These are phyloP conservation scores for Camellia sinensis DNA, from an alignment of 148 eudicot genomes.

Conservation along the genomic window DNA sequence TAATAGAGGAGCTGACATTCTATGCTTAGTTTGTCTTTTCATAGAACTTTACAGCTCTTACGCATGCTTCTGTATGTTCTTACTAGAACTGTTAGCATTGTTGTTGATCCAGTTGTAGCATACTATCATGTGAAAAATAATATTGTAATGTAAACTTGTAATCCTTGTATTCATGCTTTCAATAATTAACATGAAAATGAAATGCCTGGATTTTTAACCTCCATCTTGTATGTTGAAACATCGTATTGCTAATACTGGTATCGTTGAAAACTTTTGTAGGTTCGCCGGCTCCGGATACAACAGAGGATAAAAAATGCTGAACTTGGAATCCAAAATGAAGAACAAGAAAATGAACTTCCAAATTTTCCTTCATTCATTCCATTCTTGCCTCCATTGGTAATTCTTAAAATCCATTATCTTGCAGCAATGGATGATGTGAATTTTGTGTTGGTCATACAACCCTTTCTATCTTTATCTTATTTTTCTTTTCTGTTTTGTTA, in stretches of 20 bases:
- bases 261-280: slow-evolving; percentile 38
- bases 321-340: slow-evolving; percentile 62
- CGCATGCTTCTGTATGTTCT: background rate
- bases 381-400: slow-evolving; percentile 91
- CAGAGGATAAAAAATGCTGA: slow-evolving; percentile 82
- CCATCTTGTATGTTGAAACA: background rate
- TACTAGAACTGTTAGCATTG: background rate
- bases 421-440: background rate
- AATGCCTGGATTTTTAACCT: background rate
- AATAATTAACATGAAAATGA: background rate
- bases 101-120: background rate
- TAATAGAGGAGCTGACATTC: background rate
- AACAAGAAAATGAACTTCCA: slow-evolving; percentile 82
- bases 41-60: background rate
- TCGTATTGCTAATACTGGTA: background rate
- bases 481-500: background rate
- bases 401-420: background rate
- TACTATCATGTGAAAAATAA: background rate
- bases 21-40: background rate
- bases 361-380: slow-evolving; percentile 93
- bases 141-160: background rate
- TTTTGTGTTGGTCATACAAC: background rate
- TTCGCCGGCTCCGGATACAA: slow-evolving; percentile 88
- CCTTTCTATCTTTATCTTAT: background rate
- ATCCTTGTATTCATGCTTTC: background rate